Percentiles rank a stretch among this genome's conserved stretches.
Conservation (phyloP, 106 monocot species). For the Phalaenopsis aphrodite region DNA sequence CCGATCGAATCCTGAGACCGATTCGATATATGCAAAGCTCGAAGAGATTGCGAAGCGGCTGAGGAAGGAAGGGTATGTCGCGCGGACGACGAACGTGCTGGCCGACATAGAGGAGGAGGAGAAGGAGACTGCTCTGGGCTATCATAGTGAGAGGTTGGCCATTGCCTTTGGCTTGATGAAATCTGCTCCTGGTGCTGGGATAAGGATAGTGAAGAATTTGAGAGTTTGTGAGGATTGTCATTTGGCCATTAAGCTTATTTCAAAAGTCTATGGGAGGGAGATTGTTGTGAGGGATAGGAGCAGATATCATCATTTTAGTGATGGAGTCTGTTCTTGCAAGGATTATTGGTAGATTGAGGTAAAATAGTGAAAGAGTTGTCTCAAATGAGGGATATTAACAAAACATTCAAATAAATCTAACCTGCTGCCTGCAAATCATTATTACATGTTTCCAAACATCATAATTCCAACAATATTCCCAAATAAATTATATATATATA, state of each 20-base stretch:
- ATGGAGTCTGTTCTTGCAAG: slow-evolving; percentile 47
- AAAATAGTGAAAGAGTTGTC: too few species aligned
- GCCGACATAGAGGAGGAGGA: slow-evolving; percentile 64
- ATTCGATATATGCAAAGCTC: slow-evolving; percentile 45
- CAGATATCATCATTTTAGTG: slow-evolving; percentile 52
- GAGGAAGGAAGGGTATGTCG: slow-evolving; percentile 36
- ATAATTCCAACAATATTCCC: not conserved
- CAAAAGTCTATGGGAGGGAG: slow-evolving; percentile 47
- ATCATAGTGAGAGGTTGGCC: slow-evolving; percentile 57
- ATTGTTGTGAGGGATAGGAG: slow-evolving; percentile 57
- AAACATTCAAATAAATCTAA: too few species aligned
- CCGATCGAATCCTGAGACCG: slow-evolving; percentile 31
- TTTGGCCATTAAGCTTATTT: slow-evolving; percentile 41
- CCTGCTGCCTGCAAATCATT: too few species aligned
- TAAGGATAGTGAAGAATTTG: slow-evolving; percentile 64
- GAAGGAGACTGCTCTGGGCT: slow-evolving; percentile 51
- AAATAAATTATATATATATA: not conserved
- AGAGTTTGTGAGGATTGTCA: slow-evolving; percentile 66
- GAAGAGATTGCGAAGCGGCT: slow-evolving; percentile 38
- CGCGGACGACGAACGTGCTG: slow-evolving; percentile 33
- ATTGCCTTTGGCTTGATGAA: slow-evolving; percentile 50
- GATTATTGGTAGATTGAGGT: slow-evolving; percentile 39
- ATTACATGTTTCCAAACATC: too few species aligned
- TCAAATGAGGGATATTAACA: too few species aligned
- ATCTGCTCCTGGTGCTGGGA: slow-evolving; percentile 24